Evolutionary conservation across 345 rosid genomes (phyloP).

Genomic region (Tarenaya hassleriana): DNA sequence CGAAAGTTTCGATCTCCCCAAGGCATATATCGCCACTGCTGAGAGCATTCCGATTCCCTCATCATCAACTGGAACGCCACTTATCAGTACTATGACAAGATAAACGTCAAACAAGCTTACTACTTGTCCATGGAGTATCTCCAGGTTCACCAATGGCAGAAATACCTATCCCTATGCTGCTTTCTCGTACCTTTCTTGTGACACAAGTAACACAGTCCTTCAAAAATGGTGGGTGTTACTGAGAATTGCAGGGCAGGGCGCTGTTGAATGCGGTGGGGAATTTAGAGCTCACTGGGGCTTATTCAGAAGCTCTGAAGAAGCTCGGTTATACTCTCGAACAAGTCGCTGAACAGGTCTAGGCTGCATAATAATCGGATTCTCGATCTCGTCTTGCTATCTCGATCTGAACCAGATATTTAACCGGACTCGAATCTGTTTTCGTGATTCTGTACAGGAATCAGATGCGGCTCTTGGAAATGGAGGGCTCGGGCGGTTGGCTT

Average conservation of each 20-base stretch:
- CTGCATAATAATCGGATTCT: no score
- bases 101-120: constrained; percentile 65
- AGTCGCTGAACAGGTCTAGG: constrained; percentile 30
- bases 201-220: no score
- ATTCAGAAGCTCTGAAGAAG: constrained; percentile 60
- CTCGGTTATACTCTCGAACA: constrained; percentile 65
- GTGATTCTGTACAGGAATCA: constrained; percentile 46
- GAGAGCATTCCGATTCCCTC: constrained; percentile 60
- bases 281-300: constrained; percentile 61
- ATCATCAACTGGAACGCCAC: constrained; percentile 67
- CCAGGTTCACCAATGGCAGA: no score
- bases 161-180: no score
- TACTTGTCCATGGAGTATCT: constrained; percentile 79
- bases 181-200: no score
- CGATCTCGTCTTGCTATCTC: no score
- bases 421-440: constrained; percentile 14
- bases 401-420: no score
- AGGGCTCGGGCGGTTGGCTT: constrained; percentile 78
- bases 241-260: constrained; percentile 69
- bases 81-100: constrained; percentile 46
- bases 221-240: no score
- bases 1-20: constrained; percentile 52
- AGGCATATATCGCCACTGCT: constrained; percentile 68
- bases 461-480: constrained; percentile 92
- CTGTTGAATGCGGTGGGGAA: constrained; percentile 70